Evolutionary conservation across 495 filamentous ascomycete genomes (phyloP).

Genomic region (Hyphodiscus hymeniophilus): DNA sequence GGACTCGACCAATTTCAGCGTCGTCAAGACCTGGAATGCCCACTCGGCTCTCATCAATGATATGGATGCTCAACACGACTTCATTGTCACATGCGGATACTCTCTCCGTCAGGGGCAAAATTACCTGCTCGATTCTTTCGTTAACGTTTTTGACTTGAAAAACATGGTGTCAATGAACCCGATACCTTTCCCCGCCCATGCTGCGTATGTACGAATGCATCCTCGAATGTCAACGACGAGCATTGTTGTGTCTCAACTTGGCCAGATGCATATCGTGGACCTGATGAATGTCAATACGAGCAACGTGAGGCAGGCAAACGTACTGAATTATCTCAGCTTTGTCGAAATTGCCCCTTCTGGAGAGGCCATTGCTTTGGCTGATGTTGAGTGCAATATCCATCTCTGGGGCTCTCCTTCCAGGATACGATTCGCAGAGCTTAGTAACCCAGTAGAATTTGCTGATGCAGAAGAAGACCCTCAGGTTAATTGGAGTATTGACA

Average conservation of each 20-base stretch:
- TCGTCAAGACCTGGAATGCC: constrained; percentile 81
- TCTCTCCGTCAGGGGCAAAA: constrained; percentile 44
- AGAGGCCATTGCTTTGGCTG: constrained; percentile 76
- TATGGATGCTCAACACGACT: constrained; percentile 90
- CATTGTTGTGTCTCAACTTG: constrained; percentile 80
- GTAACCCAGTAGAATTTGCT: constrained; percentile 68
- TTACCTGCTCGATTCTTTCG: constrained; percentile 75
- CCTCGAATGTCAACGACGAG: constrained; percentile 88
- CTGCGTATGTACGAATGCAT: constrained; percentile 91
- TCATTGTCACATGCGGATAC: constrained; percentile 91
- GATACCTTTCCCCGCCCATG: constrained; percentile 84
- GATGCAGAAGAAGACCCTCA: constrained; percentile 44
- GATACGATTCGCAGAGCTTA: constrained; percentile 81
- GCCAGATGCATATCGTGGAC: constrained; percentile 90
- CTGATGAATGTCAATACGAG: constrained; percentile 88
- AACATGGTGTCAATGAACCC: constrained; percentile 76
- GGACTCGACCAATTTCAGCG: constrained; percentile 64
- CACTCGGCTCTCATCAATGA: constrained; percentile 79
- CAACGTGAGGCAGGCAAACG: constrained; percentile 80
- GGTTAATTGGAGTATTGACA: constrained; percentile 63
- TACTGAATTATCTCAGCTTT: constrained; percentile 54
- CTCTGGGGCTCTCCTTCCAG: constrained; percentile 91
- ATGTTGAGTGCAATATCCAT: constrained; percentile 69
- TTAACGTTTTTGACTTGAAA: constrained; percentile 91
- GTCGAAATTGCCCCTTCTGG: constrained; percentile 89